Evolutionary conservation across 75 land plant genomes (phyloP).

Genomic region (Cryptomeria japonica): DNA sequence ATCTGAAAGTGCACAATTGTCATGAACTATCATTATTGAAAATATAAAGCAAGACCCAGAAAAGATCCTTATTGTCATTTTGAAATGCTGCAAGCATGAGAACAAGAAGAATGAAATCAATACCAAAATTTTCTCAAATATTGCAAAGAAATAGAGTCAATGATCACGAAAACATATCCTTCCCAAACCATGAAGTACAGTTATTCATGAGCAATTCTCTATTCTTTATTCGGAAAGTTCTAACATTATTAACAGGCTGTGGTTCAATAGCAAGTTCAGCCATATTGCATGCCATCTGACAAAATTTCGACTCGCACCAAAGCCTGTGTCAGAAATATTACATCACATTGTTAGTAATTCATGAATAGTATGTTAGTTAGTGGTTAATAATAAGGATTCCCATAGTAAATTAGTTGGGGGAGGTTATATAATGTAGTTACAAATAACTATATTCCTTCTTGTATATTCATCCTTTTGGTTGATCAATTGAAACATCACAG

Average conservation of each 20-base stretch:
- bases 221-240: not conserved
- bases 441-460: no score
- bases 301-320: not conserved
- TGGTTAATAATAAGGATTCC: no score
- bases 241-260: not conserved
- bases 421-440: no score
- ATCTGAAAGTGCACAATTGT: not conserved
- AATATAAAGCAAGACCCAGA: not conserved
- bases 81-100: not conserved
- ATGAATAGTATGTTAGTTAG: no score
- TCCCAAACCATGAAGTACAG: not conserved
- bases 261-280: not conserved
- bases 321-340: no score
- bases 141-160: not conserved
- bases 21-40: not conserved
- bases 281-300: not conserved
- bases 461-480: no score
- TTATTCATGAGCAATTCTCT: not conserved
- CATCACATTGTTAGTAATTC: no score
- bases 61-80: not conserved
- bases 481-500: no score
- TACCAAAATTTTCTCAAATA: not conserved
- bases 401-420: no score
- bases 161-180: not conserved
- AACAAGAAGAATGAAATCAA: not conserved